Conservation (phyloP, 129 eudicot species). For the Erigeron canadensis region DNA sequence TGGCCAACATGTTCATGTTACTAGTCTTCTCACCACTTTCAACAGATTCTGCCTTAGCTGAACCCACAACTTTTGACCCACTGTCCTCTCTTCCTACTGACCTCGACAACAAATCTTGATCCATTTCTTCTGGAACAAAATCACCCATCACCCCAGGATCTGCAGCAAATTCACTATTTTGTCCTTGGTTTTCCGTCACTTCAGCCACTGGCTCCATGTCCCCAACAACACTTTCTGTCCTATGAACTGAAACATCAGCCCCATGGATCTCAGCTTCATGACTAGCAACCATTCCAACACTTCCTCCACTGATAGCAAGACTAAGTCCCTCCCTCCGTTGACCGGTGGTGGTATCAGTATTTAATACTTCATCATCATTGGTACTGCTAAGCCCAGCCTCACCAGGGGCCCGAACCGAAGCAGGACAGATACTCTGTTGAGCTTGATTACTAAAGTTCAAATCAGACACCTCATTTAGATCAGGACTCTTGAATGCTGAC, state of each 20-base stretch:
- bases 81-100: slow-evolving; percentile 61
- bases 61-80: slow-evolving; percentile 69
- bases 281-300: slow-evolving; percentile 84
- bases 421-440: slow-evolving; percentile 66
- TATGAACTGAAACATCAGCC: neutral
- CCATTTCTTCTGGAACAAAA: slow-evolving; percentile 70
- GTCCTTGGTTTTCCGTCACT: slow-evolving; percentile 75
- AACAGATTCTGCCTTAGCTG: slow-evolving; percentile 57
- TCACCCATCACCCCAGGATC: neutral
- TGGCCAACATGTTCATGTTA: neutral
- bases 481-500: neutral
- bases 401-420: slow-evolving; percentile 20
- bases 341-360: slow-evolving; percentile 40
- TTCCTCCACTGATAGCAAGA: slow-evolving; percentile 75
- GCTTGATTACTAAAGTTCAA: slow-evolving; percentile 35
- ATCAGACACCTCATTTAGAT: neutral
- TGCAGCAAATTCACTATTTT: slow-evolving; percentile 53
- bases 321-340: slow-evolving; percentile 55
- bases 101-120: slow-evolving; percentile 10
- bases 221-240: slow-evolving; percentile 57
- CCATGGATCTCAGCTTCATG: slow-evolving; percentile 95
- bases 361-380: slow-evolving; percentile 67
- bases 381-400: slow-evolving; percentile 71
- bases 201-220: slow-evolving; percentile 68
- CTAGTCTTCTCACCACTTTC: neutral